phyloP scores from a whole-genome alignment of 179 eudicot species.

The Patellifolia procumbens region DNA sequence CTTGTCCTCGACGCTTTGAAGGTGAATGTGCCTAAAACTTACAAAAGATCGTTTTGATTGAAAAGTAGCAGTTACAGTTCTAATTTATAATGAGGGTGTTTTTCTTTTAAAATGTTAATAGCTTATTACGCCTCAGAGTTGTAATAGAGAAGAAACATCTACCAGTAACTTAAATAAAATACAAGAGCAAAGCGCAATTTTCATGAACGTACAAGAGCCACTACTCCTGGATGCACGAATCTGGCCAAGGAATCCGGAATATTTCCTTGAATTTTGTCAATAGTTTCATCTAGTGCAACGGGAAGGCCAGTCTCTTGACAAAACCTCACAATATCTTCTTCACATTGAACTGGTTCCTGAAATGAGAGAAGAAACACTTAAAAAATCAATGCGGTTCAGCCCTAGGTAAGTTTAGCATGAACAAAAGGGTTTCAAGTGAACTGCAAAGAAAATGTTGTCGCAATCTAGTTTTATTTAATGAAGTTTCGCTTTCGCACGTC shows the following conservation, averaged over 20 bases:
- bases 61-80: not conserved
- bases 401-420: not conserved
- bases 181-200: not conserved
- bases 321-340: constrained; percentile 76
- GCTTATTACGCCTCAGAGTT: not conserved
- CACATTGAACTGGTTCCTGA: constrained; percentile 83
- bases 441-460: no score
- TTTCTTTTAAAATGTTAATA: not conserved
- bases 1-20: not conserved
- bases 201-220: constrained; percentile 71
- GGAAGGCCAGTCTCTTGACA: constrained; percentile 86
- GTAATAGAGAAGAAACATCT: not conserved
- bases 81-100: not conserved
- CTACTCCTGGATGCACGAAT: constrained; percentile 73
- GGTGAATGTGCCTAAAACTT: not conserved
- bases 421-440: not conserved
- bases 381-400: constrained; percentile 2
- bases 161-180: not conserved
- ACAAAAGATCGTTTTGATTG: not conserved
- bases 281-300: constrained; percentile 94
- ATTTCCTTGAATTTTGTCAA: constrained; percentile 57
- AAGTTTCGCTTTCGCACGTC: no score
- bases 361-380: constrained; percentile 17
- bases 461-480: not conserved
- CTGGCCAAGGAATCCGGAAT: constrained; percentile 54